Evolutionary conservation across 1,139 yeast genomes (phyloP), one percentile per base, ranked within the genome.

Genomic region (Groenewaldozyma sp.): DNA sequence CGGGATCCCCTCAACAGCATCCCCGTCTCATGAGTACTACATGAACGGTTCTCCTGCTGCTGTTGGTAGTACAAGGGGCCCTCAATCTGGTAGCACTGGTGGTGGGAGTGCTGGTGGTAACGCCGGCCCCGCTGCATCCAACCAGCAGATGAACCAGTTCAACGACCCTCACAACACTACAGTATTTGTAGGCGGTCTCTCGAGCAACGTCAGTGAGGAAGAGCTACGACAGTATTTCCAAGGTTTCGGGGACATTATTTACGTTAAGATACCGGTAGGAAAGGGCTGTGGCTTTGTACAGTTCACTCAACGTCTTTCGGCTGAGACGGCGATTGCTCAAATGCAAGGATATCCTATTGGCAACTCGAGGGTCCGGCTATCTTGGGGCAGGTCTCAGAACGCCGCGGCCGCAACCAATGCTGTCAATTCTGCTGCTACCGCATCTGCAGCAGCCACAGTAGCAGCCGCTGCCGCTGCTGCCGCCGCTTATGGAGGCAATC

Each of bases 201-300:
- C 91, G 6, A 68, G 79, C 17, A 77, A 78, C 38, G 87, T 84
- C 21, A 69, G 76, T 13, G 96, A 86, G 55, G 81, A 78, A 38
- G 83, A 87, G 29, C 64, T 88, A 37, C 73, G 78, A 48, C 68
- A 82, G 3, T 69, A 81, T 38, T 87, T 87, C 63, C 78, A 78
- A 52, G 84, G 93, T 11, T 88, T 83, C 65, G 97, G 97, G 22
- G 73, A 73, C 39, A 82, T 88, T 47, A 74, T 80, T 41, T 86
- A 82, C 53, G 91, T 87, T 38, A 84, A 86, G 58, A 83, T 87
- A 37, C 95, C 95, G 7, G 78, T 81, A 3, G 95, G 95, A 13
- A 87, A 87, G 58, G 93, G 93, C 42, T 87, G 96, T 63, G 97
- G 95, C 1, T 88, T 87, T 64, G 88, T 87, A 42, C 93, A 83